Evolutionary conservation across 1,284 basidiomycete genomes (phyloP).

Genomic region (Apiotrichum laibachii): DNA sequence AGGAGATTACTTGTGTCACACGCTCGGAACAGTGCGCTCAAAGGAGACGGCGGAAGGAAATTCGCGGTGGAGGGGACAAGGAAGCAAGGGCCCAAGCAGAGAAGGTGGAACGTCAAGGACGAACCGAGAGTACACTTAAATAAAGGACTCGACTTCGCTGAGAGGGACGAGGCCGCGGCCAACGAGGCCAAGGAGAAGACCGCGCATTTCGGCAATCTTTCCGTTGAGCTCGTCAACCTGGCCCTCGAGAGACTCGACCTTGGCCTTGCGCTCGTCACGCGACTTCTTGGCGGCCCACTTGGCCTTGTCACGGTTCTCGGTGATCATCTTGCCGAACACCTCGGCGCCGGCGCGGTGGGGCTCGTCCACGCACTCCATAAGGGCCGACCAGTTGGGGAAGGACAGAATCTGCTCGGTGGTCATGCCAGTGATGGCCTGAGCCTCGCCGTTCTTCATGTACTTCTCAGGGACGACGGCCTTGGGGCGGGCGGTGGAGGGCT

Average conservation of each 20-base stretch:
- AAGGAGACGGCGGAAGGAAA: neutral
- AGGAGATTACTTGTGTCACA: conserved; percentile 1
- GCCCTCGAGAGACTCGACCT: conserved; percentile 39
- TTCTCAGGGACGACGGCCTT: conserved; percentile 42
- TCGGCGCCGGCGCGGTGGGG: conserved; percentile 26
- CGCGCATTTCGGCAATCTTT: conserved; percentile 28
- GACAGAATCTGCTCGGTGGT: conserved; percentile 29
- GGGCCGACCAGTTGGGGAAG: conserved; percentile 33
- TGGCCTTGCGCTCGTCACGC: conserved; percentile 39
- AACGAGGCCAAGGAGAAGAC: conserved; percentile 28
- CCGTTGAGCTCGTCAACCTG: conserved; percentile 32
- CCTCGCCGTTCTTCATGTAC: conserved; percentile 41
- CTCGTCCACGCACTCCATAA: conserved; percentile 32
- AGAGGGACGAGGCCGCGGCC: conserved; percentile 29
- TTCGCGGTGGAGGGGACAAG: neutral
- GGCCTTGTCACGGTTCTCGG: conserved; percentile 42
- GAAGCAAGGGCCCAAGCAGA: neutral
- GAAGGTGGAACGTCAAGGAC: neutral
- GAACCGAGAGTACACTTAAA: conserved; percentile 9
- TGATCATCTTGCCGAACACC: conserved; percentile 42
- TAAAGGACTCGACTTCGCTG: conserved; percentile 27
- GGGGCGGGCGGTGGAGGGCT: conserved; percentile 40
- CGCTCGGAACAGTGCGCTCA: neutral
- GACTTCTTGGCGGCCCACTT: conserved; percentile 45
- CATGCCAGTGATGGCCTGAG: conserved; percentile 37